Evolutionary conservation across 2,329 filamentous ascomycete genomes (phyloP).

Genomic region (Rhynchosporium agropyri): DNA sequence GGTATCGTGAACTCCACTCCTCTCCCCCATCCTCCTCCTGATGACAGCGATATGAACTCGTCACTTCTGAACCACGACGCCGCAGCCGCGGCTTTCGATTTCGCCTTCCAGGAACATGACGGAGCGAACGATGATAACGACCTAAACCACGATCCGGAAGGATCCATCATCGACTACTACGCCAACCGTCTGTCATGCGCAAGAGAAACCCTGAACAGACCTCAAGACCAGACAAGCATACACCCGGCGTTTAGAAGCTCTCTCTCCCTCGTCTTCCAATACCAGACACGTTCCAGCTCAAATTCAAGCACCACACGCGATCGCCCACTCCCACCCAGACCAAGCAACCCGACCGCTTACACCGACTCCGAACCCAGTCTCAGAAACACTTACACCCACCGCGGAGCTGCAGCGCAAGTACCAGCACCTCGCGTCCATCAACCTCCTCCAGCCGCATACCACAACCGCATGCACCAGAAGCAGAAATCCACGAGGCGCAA

Average conservation of each 20-base stretch:
- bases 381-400: neutral
- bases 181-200: neutral
- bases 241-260: conserved; percentile 27
- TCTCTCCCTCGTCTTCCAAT: conserved; percentile 17
- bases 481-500: neutral
- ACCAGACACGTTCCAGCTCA: neutral
- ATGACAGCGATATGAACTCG: neutral
- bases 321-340: conserved; percentile 1
- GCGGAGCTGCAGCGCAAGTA: neutral
- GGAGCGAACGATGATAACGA: conserved; percentile 16
- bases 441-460: conserved; percentile 6
- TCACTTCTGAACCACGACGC: neutral
- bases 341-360: conserved; percentile 12
- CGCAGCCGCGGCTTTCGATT: conserved; percentile 7
- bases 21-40: neutral
- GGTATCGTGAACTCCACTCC: conserved; percentile 8
- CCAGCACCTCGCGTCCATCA: neutral
- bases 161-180: conserved; percentile 29
- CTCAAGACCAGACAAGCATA: conserved; percentile 15
- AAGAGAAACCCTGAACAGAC: neutral
- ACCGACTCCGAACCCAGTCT: neutral
- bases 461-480: neutral
- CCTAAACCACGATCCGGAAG: conserved; percentile 25
- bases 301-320: neutral
- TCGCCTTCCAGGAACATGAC: conserved; percentile 3